phyloP scores from a whole-genome alignment of 2,329 filamentous ascomycete species.

The Helotiales sp. region DNA sequence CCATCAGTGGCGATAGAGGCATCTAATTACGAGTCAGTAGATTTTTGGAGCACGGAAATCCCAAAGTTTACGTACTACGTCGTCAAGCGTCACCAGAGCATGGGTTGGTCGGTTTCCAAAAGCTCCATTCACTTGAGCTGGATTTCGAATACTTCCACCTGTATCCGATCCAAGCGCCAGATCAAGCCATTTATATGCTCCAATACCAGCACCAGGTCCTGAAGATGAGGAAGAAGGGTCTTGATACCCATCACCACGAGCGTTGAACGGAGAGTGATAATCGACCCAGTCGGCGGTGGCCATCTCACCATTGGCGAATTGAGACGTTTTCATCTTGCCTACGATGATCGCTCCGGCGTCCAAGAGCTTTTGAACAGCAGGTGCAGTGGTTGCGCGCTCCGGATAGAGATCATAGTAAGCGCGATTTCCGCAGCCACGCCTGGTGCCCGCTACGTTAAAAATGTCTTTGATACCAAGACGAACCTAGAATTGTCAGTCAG shows the following conservation, averaged over 20 bases:
- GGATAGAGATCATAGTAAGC: conserved; percentile 56
- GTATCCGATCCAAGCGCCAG: conserved; percentile 50
- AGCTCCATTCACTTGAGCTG: conserved; percentile 45
- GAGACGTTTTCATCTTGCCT: conserved; percentile 53
- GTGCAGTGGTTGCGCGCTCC: conserved; percentile 45
- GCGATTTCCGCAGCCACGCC: conserved; percentile 56
- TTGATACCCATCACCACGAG: conserved; percentile 48
- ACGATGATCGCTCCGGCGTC: conserved; percentile 58
- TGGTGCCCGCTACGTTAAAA: conserved; percentile 55
- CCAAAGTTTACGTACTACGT: conserved; percentile 29
- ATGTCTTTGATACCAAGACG: conserved; percentile 66
- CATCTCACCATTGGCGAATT: conserved; percentile 41
- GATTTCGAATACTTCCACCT: conserved; percentile 47
- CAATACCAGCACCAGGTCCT: conserved; percentile 37
- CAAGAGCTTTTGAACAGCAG: conserved; percentile 54
- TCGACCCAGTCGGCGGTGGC: conserved; percentile 52
- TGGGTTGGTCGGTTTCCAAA: conserved; percentile 49
- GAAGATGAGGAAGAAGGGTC: conserved; percentile 47
- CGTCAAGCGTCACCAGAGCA: conserved; percentile 43
- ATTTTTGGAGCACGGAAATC: background rate
- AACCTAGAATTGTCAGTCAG: conserved; percentile 34
- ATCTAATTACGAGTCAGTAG: conserved; percentile 30
- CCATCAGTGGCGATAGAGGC: conserved; percentile 44
- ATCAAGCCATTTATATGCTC: conserved; percentile 47
- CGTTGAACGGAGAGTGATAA: conserved; percentile 40